phyloP scores from a whole-genome alignment of 257 asterid species.

The Capsicum pubescens region DNA sequence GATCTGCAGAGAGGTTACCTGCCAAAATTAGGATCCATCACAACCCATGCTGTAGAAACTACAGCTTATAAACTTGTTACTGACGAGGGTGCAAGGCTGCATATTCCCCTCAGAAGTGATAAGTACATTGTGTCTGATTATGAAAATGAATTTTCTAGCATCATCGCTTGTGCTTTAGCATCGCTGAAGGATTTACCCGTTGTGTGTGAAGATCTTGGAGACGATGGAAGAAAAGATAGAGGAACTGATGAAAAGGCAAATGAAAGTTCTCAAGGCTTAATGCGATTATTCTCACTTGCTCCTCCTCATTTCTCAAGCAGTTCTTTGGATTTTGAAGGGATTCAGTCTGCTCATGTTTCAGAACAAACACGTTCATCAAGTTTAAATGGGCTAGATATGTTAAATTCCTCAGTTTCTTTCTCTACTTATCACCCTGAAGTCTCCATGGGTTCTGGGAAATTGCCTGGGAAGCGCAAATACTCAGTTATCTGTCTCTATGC shows the following conservation, averaged over 20 bases:
- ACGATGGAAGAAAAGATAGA: conserved; percentile 48
- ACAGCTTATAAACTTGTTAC: conserved; percentile 56
- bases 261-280: conserved; percentile 54
- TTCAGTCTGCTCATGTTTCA: conserved; percentile 48
- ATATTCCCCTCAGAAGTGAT: conserved; percentile 66
- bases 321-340: conserved; percentile 66
- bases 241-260: conserved; percentile 41
- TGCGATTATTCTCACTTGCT: conserved; percentile 55
- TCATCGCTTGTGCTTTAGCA: conserved; percentile 85
- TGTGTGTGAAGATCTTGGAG: conserved; percentile 43
- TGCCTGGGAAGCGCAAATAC: conserved; percentile 71
- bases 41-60: conserved; percentile 56
- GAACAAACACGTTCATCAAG: conserved; percentile 65
- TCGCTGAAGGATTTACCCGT: conserved; percentile 54
- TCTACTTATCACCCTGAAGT: conserved; percentile 77
- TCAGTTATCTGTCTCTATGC: conserved; percentile 77
- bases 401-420: conserved; percentile 63
- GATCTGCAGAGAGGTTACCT: conserved; percentile 63
- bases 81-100: conserved; percentile 81
- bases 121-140: conserved; percentile 20
- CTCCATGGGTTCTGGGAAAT: conserved; percentile 75
- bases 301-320: conserved; percentile 66
- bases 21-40: conserved; percentile 63
- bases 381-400: conserved; percentile 67
- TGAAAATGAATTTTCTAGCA: conserved; percentile 27